A percentile compares a stretch with the other conserved stretches of the same genome.
Evolutionary conservation across 257 asterid species (phyloP).

Genomic region (Nicotiana knightiana): DNA sequence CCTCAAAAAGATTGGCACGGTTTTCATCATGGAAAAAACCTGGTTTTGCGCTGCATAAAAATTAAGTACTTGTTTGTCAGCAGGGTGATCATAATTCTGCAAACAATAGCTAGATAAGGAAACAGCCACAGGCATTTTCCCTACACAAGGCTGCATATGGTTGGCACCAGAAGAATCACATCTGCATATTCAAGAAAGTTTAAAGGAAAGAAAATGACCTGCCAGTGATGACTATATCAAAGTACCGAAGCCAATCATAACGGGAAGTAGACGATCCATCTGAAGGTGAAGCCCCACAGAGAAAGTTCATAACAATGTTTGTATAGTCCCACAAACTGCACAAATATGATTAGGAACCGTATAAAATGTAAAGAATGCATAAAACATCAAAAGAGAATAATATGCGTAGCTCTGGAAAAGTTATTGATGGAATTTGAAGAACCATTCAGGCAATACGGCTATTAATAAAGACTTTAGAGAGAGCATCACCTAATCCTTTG

Average conservation of each 20-base stretch:
- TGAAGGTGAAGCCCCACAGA: conserved; percentile 50
- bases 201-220: conserved; percentile 49
- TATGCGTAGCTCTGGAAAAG: background rate
- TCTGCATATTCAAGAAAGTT: background rate
- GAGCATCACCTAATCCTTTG: background rate
- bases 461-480: background rate
- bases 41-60: conserved; percentile 81
- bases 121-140: background rate
- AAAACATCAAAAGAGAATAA: background rate
- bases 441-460: background rate
- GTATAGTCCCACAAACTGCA: conserved; percentile 99
- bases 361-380: conserved; percentile 8
- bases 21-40: conserved; percentile 88
- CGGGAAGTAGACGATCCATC: conserved; percentile 44
- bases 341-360: conserved; percentile 13
- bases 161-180: background rate
- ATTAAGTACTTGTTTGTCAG: background rate
- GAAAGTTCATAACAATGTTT: conserved; percentile 90
- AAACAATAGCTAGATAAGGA: background rate
- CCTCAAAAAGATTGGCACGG: conserved; percentile 85
- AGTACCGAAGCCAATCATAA: conserved; percentile 82
- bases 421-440: background rate
- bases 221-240: conserved; percentile 91
- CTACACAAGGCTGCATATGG: background rate
- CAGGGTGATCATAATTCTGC: background rate